phyloP scores from a whole-genome alignment of 2,329 filamentous ascomycete genomes.

The Aspergillus ustus region DNA sequence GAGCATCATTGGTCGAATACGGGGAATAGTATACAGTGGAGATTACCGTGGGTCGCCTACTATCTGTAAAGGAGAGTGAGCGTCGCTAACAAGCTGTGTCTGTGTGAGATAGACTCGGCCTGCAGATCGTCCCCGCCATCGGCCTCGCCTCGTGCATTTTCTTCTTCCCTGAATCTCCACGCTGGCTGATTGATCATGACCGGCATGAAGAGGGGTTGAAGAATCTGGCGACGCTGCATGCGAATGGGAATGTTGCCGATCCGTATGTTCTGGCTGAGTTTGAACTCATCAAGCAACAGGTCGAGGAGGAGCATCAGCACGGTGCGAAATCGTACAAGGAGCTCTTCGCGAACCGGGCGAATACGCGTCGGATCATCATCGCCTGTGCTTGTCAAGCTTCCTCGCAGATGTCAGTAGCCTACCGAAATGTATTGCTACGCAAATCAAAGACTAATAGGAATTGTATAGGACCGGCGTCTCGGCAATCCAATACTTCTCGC shows the following conservation, averaged over 20 bases:
- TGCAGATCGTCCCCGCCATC: conserved; percentile 14
- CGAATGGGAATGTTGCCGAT: conserved; percentile 10
- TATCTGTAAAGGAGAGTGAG: rapidly evolving
- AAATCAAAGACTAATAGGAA: background rate
- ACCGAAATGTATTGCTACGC: background rate
- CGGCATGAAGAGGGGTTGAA: conserved; percentile 13
- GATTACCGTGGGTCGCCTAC: background rate
- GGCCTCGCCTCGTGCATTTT: conserved; percentile 15
- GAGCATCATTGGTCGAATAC: conserved; percentile 8
- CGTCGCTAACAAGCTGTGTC: background rate
- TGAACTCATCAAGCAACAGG: conserved; percentile 14
- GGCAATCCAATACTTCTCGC: conserved; percentile 15
- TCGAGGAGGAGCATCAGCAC: conserved; percentile 14
- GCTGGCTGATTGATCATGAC: conserved; percentile 17
- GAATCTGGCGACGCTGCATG: conserved; percentile 8
- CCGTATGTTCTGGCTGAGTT: conserved; percentile 12
- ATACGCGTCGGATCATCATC: conserved; percentile 14
- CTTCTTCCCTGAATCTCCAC: conserved; percentile 14
- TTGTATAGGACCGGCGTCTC: conserved; percentile 19
- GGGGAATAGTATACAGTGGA: conserved; percentile 12
- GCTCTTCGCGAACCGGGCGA: conserved; percentile 10
- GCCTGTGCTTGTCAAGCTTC: conserved; percentile 15
- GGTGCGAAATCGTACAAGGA: conserved; percentile 15
- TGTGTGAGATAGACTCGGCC: conserved; percentile 1
- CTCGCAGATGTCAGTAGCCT: conserved; percentile 8